Base-by-base conservation (phyloP, 768 basidiomycete species). In the Melanogaster broomeanus region DNA sequence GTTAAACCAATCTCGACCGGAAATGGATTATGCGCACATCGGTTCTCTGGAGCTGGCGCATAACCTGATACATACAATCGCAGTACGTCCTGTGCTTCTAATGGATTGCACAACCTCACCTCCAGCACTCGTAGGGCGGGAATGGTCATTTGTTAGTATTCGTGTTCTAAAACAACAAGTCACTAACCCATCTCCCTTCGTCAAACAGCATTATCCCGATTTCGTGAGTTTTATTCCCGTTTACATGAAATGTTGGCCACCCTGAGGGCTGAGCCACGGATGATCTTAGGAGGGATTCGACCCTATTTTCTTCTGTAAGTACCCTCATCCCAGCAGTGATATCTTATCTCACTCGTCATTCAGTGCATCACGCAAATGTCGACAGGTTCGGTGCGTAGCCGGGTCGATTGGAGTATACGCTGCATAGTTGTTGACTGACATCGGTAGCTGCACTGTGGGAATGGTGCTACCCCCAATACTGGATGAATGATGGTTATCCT, bases 391-490 rank as follows among this genome's bases (percentile, higher is more conserved):
- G 63, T 64, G 44, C 10, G 62, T 58, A 18, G n/a, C n/a, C n/a
- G n/a, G n/a, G n/a, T 6, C 18, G 34, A 7, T 25, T 0, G n/a
- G 28, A n/a, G 24, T 21, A 27, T 38, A 12, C 9, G 24, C 9
- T 4, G 24, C 24, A 15, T 31, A 8, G 12, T 18, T 18, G 6
- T 30, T 62, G 10, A 49, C 18, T 28, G 15, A 27, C 19, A 12
- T 16, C 39, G 18, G 7, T 27, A 67, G 65, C 55, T 27, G 66
- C 65, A 6, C 41, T 67, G 42, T 67, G 65, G 65, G 65, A 67
- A 18, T 67, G 67, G 61, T 63, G 56, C 44, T 67, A 67, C 47
- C 45, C 51, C 2, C 47, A 60, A 7, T 63, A 65, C 30, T 68
- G 66, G 65, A 66, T 67, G 67, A 52, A 48, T 16, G 21, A 41